Evolutionary conservation across 768 basidiomycete species (phyloP), one percentile per base, ranked within the genome.

Genomic region (Lactarius sp.): DNA sequence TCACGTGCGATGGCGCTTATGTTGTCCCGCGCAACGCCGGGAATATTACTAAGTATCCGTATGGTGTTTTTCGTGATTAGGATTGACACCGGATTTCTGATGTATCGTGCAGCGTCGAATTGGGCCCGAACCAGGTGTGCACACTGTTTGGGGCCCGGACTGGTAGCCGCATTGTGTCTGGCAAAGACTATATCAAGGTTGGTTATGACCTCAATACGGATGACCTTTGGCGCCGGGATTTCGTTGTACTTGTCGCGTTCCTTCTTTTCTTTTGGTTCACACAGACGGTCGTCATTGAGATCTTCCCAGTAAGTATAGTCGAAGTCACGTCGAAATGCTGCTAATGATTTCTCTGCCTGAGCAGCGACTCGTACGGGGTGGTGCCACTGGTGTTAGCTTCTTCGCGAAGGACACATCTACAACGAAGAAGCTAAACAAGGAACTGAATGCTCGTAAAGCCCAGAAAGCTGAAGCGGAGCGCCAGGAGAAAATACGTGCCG

Each of bases 181-280:
- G 88, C 73, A 94, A 92, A 72, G 92, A 94, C 71, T 94, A 94
- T 75, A 82, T 80, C 79, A 82, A 84, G 22, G 82, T 84, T 39
- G 82, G 81, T 1, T 90, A 79, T 68, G 77, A 75, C 4, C 69
- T 88, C 42, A 70, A 79, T 56, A 70, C 75, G n/a, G 73, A 75
- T 8, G 83, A 88, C 67, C 71, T 88, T 47, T 90, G 88, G 88
- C 77, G 80, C 16, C 82, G 81, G 27, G 83, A 90, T 72, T 83
- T 90, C 68, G 75, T 86, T n/a, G 87, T 94, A 36, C 72, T 91
- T 36, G 13, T 92, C 50, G 90, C 76, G 6, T 89, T 92, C 76
- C 77, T 91, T 68, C 22, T 90, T 51, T 73, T 82, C 65, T 94
- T 92, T 76, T 80, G 88, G 72, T 33, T 86, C 56, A 79, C 86